These are phyloP conservation scores for Dactylellina leptospora DNA, from an alignment of 2,329 filamentous ascomycete genomes.

Conservation along the genomic window DNA sequence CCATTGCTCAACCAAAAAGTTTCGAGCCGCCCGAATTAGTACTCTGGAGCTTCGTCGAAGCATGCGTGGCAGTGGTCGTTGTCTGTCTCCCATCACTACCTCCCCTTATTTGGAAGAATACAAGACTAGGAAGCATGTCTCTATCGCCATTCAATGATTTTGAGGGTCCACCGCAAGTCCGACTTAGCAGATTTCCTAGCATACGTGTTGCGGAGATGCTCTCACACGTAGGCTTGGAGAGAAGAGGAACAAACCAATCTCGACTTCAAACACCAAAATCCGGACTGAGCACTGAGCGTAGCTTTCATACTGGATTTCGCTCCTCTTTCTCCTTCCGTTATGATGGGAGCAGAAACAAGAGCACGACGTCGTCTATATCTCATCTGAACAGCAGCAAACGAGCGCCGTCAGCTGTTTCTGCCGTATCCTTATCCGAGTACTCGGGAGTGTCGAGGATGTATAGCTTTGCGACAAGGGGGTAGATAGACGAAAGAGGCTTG, in stretches of 20 bases:
- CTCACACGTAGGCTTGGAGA: neutral
- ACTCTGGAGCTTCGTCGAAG: conserved; percentile 45
- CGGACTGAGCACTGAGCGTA: neutral
- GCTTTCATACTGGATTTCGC: neutral
- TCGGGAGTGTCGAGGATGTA: too few species aligned
- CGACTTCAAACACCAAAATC: neutral
- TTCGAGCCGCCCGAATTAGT: conserved; percentile 41
- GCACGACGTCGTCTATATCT: too few species aligned
- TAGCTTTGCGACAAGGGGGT: too few species aligned
- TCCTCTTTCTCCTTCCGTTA: too few species aligned
- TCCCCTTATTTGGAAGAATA: conserved; percentile 38
- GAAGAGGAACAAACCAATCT: neutral
- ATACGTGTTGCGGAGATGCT: neutral
- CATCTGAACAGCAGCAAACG: too few species aligned
- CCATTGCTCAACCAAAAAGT: conserved; percentile 31
- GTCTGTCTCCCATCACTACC: conserved; percentile 45
- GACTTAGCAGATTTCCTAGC: neutral
- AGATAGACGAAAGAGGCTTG: too few species aligned
- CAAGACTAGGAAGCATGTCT: conserved; percentile 4
- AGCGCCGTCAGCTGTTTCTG: too few species aligned
- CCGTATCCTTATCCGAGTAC: too few species aligned
- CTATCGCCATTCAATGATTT: neutral
- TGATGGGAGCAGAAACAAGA: neutral
- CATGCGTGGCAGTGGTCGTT: conserved; percentile 37
- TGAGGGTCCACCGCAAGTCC: neutral